Percentiles rank a stretch among this genome's conserved stretches.
phyloP scores from a whole-genome alignment of 2,329 filamentous ascomycete species.

The Penicillium capsulatum region DNA sequence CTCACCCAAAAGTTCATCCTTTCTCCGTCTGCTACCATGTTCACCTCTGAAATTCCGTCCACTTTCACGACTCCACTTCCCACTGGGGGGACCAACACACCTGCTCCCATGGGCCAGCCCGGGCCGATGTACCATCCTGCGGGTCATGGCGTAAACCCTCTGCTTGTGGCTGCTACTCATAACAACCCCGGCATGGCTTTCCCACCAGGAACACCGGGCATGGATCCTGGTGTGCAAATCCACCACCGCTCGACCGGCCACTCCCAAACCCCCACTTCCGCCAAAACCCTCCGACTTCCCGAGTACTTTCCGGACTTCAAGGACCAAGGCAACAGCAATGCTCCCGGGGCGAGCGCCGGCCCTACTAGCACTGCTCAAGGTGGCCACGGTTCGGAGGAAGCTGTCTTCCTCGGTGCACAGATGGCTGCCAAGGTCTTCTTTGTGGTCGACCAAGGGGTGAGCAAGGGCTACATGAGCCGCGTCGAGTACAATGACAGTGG shows the following conservation, averaged over 20 bases:
- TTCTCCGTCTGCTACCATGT: slow-evolving; percentile 91
- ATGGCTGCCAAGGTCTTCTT: slow-evolving; percentile 75
- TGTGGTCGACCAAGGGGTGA: slow-evolving; percentile 62
- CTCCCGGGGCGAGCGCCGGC: slow-evolving; percentile 28
- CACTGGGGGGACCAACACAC: slow-evolving; percentile 88
- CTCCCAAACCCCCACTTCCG: slow-evolving; percentile 74
- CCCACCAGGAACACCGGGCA: slow-evolving; percentile 34
- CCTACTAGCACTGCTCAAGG: slow-evolving; percentile 42
- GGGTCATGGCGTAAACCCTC: slow-evolving; percentile 70
- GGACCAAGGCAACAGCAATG: slow-evolving; percentile 53
- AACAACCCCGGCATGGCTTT: slow-evolving; percentile 38
- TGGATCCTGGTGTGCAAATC: slow-evolving; percentile 31
- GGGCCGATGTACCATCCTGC: slow-evolving; percentile 54
- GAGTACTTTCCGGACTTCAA: slow-evolving; percentile 91
- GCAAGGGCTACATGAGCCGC: slow-evolving; percentile 65
- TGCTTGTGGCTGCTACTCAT: slow-evolving; percentile 80
- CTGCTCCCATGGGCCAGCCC: slow-evolving; percentile 45
- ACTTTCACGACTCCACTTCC: slow-evolving; percentile 87
- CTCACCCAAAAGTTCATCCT: slow-evolving; percentile 80
- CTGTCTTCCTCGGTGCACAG: slow-evolving; percentile 80
- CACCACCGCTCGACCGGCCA: slow-evolving; percentile 59
- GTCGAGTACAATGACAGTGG: slow-evolving; percentile 66
- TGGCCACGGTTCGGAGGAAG: slow-evolving; percentile 64
- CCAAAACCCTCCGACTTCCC: slow-evolving; percentile 72
- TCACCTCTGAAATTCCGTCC: slow-evolving; percentile 92